A percentile compares a stretch with the other conserved stretches of the same genome.
phyloP scores from a whole-genome alignment of 805 yeast genomes.

The Scheffersomyces ergatensis region DNA sequence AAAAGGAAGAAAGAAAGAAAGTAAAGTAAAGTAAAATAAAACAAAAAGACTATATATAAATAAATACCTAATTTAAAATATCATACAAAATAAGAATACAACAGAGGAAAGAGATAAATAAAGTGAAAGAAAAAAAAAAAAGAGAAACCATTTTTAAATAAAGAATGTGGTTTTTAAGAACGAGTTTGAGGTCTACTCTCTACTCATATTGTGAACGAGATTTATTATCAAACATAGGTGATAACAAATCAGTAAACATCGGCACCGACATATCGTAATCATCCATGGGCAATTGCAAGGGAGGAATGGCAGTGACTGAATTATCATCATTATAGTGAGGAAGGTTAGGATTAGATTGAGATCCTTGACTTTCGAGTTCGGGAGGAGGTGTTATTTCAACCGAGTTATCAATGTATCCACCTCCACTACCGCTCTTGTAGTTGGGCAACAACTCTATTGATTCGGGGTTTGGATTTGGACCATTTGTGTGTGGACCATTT shows the following conservation, averaged over 20 bases:
- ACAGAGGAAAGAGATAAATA: too few relatives aligned
- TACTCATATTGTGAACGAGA: background rate
- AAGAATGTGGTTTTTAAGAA: background rate
- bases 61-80: too few relatives aligned
- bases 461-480: too few relatives aligned
- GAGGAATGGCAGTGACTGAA: background rate
- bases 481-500: too few relatives aligned
- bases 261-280: slow-evolving; percentile 4
- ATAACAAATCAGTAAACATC: slow-evolving; percentile 9
- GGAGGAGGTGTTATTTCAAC: slow-evolving; percentile 1
- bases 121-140: too few relatives aligned
- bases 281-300: background rate
- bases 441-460: too few relatives aligned
- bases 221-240: slow-evolving; percentile 8
- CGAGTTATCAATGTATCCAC: background rate
- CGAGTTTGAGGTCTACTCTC: background rate
- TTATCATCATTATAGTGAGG: background rate
- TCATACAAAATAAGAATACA: too few relatives aligned
- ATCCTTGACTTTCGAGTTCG: slow-evolving; percentile 1
- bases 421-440: too few relatives aligned
- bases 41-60: background rate
- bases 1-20: too few relatives aligned
- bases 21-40: too few relatives aligned
- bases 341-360: background rate
- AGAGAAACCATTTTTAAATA: too few relatives aligned